phyloP scores from a whole-genome alignment of 768 basidiomycete genomes.

The Tulasnella sp. region DNA sequence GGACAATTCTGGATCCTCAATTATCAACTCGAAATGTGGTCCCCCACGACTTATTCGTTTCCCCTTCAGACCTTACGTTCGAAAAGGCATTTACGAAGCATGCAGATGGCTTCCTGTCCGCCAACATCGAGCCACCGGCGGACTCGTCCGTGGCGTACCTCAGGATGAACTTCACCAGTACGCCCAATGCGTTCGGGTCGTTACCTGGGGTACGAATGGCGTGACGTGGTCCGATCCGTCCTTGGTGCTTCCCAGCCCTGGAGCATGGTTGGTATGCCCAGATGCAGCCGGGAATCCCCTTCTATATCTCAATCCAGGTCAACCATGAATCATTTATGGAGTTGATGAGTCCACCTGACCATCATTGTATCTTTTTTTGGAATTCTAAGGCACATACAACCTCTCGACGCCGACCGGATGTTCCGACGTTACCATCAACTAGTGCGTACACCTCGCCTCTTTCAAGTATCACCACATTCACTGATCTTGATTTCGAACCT shows the following conservation, averaged over 20 bases:
- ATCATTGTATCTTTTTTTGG: conserved; percentile 24
- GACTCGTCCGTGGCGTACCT: conserved; percentile 40
- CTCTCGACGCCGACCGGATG: conserved; percentile 46
- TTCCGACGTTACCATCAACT: conserved; percentile 48
- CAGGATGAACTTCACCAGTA: conserved; percentile 39
- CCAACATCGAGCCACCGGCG: conserved; percentile 37
- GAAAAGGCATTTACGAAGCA: too few relatives aligned
- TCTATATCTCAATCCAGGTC: conserved; percentile 46
- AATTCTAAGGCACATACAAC: conserved; percentile 31
- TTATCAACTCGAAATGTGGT: too few relatives aligned
- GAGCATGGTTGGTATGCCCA: conserved; percentile 51
- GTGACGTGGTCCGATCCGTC: conserved; percentile 45
- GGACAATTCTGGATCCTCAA: too few relatives aligned
- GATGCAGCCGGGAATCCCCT: conserved; percentile 35
- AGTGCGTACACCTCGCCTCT: too few relatives aligned
- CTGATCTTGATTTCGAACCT: too few relatives aligned
- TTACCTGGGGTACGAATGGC: conserved; percentile 49
- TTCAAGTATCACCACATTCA: too few relatives aligned
- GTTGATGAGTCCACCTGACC: background rate
- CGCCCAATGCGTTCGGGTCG: conserved; percentile 35
- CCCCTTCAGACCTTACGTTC: too few relatives aligned
- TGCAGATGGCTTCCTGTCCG: conserved; percentile 29
- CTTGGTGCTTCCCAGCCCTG: conserved; percentile 33
- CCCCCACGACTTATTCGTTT: too few relatives aligned
- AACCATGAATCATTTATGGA: background rate